Percentiles rank a stretch among this genome's conserved stretches.
phyloP scores from a whole-genome alignment of 2,329 filamentous ascomycete species.

The Colletotrichum sp. region DNA sequence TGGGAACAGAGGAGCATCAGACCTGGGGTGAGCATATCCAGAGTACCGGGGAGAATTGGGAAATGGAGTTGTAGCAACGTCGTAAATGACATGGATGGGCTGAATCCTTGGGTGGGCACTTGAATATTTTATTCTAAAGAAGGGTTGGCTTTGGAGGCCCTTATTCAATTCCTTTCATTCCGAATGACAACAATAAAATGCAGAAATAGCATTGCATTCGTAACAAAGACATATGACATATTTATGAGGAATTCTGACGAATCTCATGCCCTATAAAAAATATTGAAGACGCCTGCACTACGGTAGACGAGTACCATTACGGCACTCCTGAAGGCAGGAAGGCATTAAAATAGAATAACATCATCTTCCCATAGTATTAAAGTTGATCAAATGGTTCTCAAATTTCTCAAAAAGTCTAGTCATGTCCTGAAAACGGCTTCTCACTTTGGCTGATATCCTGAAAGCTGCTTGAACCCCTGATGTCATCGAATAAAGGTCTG shows the following conservation, averaged over 20 bases:
- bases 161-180: background rate
- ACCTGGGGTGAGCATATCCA: background rate
- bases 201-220: rapidly evolving
- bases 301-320: background rate
- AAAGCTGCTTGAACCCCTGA: background rate
- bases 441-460: background rate
- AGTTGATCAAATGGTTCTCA: rapidly evolving
- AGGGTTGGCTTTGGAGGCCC: background rate
- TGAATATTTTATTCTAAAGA: background rate
- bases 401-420: background rate
- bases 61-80: background rate
- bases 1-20: background rate
- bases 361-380: rapidly evolving
- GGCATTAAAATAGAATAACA: rapidly evolving
- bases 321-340: background rate
- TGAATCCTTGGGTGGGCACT: background rate
- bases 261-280: rapidly evolving
- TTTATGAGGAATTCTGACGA: rapidly evolving
- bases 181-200: background rate
- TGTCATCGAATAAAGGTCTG: background rate
- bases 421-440: background rate
- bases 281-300: background rate
- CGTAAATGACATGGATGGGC: background rate
- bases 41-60: slow-evolving; percentile 11
- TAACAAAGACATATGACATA: rapidly evolving